Evolutionary conservation across 1,284 basidiomycete genomes (phyloP), one percentile per base, ranked within the genome.

Genomic region (Rhodotorula glutinis): DNA sequence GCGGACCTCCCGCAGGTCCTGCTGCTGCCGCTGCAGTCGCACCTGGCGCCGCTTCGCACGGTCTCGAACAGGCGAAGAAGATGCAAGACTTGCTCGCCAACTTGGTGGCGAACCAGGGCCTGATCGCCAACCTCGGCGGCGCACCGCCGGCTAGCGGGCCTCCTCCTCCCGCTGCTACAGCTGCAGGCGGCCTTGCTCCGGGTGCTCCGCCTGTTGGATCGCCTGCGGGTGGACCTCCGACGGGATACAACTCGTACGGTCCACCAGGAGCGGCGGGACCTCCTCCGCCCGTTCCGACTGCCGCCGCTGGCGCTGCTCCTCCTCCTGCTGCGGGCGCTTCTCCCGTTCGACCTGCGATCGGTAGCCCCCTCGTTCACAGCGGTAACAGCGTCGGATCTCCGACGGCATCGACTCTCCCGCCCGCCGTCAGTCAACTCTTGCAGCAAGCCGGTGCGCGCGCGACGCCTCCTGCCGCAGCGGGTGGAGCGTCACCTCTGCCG

Each of bases 11-110:
- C 21, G 16, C 52, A 4, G 51, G 56, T 9, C 43, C 43, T 44
- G 17, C 43, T 4, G 11, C 33, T 8, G 10, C 29, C 21, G 27
- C 53, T 4, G 11, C 33, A 9, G 10, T 27, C 21, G 27, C 53
- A 23, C 33, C 57, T n/a, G 23, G 38, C 11, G 29, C 46, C 4
- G 54, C 58, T 8, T 4, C 54, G 16, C 69, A 75, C 57, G 75
- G 77, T 1, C 70, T 78, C 9, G 77, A 77, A 52, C 77, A 79
- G 51, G 77, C 78, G 25, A 76, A 75, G 55, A 78, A 77, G 65
- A 77, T 79, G 57, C 78, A 78, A 64, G 69, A 75, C 58, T 69
- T 78, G n/a, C 69, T 78, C 17, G 76, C 76, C 4, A 71, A 70
- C 7, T 69, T 78, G 17, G 70, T 63, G 27, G 43, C 62, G 30